phyloP scores from a whole-genome alignment of 2,329 filamentous ascomycete genomes.

The Penicillium sp. region DNA sequence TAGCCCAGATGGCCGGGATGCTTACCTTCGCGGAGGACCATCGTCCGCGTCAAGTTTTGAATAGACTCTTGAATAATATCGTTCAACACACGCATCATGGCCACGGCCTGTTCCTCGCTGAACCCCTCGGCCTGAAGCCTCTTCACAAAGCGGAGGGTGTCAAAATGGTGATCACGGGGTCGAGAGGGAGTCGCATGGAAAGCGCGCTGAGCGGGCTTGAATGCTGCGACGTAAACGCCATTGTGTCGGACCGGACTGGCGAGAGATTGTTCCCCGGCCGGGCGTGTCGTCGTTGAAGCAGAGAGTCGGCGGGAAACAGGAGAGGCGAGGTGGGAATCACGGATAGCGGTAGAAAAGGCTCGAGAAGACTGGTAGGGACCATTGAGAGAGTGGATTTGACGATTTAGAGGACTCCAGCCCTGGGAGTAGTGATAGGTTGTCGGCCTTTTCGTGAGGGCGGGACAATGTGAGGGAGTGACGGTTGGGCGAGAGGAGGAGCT shows the following conservation, averaged over 20 bases:
- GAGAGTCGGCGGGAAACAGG: conserved; percentile 29
- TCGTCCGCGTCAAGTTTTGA: conserved; percentile 94
- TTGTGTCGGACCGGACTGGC: conserved; percentile 48
- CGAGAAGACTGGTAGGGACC: conserved; percentile 19
- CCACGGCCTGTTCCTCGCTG: conserved; percentile 89
- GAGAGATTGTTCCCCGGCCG: conserved; percentile 26
- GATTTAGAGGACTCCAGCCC: conserved; percentile 27
- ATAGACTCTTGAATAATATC: conserved; percentile 98
- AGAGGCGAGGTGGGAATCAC: conserved; percentile 19
- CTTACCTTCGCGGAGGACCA: conserved; percentile 89
- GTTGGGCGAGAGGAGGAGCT: conserved; percentile 40
- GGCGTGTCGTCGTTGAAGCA: conserved; percentile 18
- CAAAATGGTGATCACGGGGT: conserved; percentile 87
- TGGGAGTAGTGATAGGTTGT: conserved; percentile 27
- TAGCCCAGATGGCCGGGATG: background rate
- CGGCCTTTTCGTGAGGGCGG: conserved; percentile 30
- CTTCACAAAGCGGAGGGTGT: conserved; percentile 96
- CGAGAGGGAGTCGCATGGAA: conserved; percentile 69
- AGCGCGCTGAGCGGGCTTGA: conserved; percentile 46
- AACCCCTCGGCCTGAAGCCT: conserved; percentile 88
- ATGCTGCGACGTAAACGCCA: conserved; percentile 52
- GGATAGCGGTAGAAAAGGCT: conserved; percentile 21
- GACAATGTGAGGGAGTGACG: conserved; percentile 34
- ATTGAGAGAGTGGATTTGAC: conserved; percentile 25
- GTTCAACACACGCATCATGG: conserved; percentile 97